Evolutionary conservation across 208 protist species (phyloP), one percentile per base, ranked within the genome.

Genomic region (Perkinsela sp.): DNA sequence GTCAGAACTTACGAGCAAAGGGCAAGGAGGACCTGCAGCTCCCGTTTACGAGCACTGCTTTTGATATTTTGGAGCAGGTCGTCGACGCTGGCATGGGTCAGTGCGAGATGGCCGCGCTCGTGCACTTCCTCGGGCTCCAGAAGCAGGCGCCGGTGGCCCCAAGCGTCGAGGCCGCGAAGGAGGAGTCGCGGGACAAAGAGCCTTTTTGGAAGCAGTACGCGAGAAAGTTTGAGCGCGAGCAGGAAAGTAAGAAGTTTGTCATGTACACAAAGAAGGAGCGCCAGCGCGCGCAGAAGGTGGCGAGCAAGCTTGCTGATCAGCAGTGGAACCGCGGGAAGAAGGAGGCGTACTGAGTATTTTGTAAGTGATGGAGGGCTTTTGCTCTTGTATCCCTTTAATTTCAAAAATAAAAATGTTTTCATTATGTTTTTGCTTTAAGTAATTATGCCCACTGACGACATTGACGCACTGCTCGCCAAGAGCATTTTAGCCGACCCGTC

Each of bases 71-170:
- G 30, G 80, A 77, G 15, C 76, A 80, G 0, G 80, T 82, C 1
- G 72, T 76, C 6, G 77, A 87, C 68, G 82, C 81, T 15, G 84
- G 84, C 22, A 75, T 87, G 70, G 82, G 82, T 29, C 78, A 84
- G 40, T 76, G 82, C 22, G 86, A 92, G 67, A 77, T 92, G 57
- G 74, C 82, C 31, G 72, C 80, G 0, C 80, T 84, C 1, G 75
- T 92, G 29, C 83, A 90, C 72, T 92, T 85, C 74, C 78, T 90
- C 28, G 72, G 85, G 29, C 79, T 83, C 0, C 83, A 80, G 0
- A 67, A 67, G n/a, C 48, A 6, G 69, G 29, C 69, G n/a, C n/a
- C n/a, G n/a, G n/a, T n/a, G n/a, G n/a, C 68, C 16, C 30, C 68
- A 57, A 68, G 15, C 15, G n/a, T 70, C 29, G 30, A 66, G 15